Base-by-base conservation (phyloP, 345 rosid genomes). In the Gossypium arboreum region DNA sequence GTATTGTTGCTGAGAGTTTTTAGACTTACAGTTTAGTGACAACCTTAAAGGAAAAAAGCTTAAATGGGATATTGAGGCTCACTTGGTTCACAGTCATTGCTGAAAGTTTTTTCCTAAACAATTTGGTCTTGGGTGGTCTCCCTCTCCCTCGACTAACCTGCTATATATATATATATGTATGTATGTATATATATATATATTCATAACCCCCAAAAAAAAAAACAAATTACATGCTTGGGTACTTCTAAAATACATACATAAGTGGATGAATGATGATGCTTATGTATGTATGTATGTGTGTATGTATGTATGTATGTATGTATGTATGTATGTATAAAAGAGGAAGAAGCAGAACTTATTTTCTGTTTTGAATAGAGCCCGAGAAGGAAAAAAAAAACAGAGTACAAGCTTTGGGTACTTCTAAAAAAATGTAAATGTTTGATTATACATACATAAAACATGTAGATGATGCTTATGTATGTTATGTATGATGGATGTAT, bases 111-210 rank as follows among this genome's bases (percentile, higher is more conserved):
- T 34, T 52, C 60, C 60, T 29, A n/a, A 51, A 17, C 47, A 51
- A 29, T 15, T 51, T 50, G 73, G 8, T 50, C 59, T 69, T 51
- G 16, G 60, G 24, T 17, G 73, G 47, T 25, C 72, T 64, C 72
- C 57, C 57, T 29, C 60, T 69, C 59, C 73, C 47, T 69, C 60
- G 47, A 56, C 11, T 27, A 51, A 17, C 73, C 73, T 69, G 72
- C 24, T 16, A 65, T n/a, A 39, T 12, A 17, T 16, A 52, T 17
- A 8, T 52, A 51, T 51, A 3, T 55, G 18, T 55, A 56, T 29
- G 4, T 34, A 0, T 52, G 17, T 52, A 2, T 52, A 17, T 52
- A 4, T 55, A 1, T 56, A 20, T 56, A 9, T 34, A 1, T 34
- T 34, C 41, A 34, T 34, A 9, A 55, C 24, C 22, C 59, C 52